These are phyloP conservation scores for Aspergillus heteromorphus DNA, from an alignment of 495 filamentous ascomycete genomes.

Conservation along the genomic window DNA sequence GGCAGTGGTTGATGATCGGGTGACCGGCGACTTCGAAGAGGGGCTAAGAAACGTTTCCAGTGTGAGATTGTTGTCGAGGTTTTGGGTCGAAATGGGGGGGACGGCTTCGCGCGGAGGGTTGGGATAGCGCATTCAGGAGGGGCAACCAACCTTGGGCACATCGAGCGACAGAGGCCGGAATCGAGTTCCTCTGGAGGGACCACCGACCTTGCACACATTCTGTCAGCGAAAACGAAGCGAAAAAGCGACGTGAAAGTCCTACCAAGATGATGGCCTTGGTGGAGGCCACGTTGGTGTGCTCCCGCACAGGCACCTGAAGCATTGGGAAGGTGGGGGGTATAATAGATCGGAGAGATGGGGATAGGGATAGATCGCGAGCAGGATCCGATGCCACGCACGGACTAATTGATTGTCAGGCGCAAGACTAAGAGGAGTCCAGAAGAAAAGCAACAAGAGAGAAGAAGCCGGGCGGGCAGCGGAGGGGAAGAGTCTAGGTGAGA, in stretches of 20 bases:
- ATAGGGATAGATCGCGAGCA: not conserved
- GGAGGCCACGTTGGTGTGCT: conserved; percentile 43
- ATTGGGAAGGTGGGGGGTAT: conserved; percentile 24
- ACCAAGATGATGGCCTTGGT: conserved; percentile 72
- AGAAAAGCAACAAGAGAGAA: not conserved
- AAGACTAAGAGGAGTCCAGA: not conserved
- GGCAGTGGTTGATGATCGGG: conserved; percentile 95
- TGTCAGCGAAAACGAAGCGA: conserved; percentile 6
- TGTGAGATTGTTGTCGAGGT: conserved; percentile 4
- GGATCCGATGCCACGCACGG: not conserved
- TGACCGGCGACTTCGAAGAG: conserved; percentile 98
- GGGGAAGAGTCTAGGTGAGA: too few relatives aligned
- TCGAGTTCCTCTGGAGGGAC: conserved; percentile 88
- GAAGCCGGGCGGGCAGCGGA: not conserved
- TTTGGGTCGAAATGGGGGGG: conserved; percentile 15
- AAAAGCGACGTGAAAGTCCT: conserved; percentile 14
- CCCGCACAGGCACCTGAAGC: conserved; percentile 46
- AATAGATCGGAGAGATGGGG: not conserved
- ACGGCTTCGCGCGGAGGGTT: not conserved
- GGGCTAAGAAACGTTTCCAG: conserved; percentile 51
- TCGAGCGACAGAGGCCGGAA: conserved; percentile 96
- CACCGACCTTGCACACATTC: conserved; percentile 64
- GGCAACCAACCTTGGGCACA: conserved; percentile 78
- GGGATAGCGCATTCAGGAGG: not conserved
- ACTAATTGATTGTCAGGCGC: not conserved